Conservation (phyloP, 1,139 yeast genomes). For the Geotrichum macrosporum region DNA sequence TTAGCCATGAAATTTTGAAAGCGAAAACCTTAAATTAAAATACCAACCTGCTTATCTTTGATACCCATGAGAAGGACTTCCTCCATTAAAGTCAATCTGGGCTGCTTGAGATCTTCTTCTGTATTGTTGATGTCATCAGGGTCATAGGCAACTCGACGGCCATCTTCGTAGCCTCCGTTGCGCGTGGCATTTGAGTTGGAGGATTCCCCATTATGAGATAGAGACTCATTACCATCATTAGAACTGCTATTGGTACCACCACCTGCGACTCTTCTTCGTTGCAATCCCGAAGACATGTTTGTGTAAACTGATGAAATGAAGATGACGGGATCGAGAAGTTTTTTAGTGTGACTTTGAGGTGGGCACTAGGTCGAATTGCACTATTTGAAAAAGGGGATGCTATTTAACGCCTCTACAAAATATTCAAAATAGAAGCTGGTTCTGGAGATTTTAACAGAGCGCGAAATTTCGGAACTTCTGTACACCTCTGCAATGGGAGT, state of each 20-base stretch:
- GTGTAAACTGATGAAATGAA: background rate
- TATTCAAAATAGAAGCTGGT: no score
- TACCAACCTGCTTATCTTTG: constrained; percentile 67
- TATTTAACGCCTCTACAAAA: no score
- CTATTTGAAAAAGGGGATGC: no score
- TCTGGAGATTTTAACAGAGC: no score
- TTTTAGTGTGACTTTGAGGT: no score
- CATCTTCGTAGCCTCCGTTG: constrained; percentile 31
- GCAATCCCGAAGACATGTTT: constrained; percentile 40
- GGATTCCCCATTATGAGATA: constrained; percentile 9
- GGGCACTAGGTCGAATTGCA: no score
- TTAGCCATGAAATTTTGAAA: background rate
- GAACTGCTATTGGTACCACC: constrained; percentile 23
- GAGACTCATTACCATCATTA: constrained; percentile 3
- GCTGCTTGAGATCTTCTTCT: constrained; percentile 49
- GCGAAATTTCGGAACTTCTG: no score
- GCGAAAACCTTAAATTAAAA: background rate
- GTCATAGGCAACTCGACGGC: constrained; percentile 76
- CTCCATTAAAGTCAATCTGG: constrained; percentile 88
- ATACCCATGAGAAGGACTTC: constrained; percentile 89
- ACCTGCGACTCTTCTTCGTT: constrained; percentile 48
- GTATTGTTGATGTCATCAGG: constrained; percentile 59
- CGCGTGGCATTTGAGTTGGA: constrained; percentile 12
- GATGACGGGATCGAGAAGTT: no score
- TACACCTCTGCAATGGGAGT: no score